Percentiles rank a stretch among this genome's conserved stretches.
Conservation (phyloP, 768 basidiomycete species). For the Naganishia vishniacii region DNA sequence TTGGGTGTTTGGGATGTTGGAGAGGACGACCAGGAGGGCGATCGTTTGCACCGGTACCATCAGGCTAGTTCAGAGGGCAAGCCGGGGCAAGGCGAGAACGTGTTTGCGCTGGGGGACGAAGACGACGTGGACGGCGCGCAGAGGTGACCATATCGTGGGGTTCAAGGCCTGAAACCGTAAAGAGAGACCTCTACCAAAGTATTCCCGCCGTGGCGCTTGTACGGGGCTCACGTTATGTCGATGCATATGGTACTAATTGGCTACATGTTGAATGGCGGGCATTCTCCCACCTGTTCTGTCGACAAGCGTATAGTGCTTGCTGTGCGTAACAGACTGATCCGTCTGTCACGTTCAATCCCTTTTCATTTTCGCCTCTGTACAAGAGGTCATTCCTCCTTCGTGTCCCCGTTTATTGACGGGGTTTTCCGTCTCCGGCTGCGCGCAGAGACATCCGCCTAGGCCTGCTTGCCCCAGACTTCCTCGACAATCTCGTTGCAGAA, state of each 20-base stretch:
- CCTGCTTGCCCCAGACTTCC: conserved; percentile 35
- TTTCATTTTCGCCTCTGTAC: too few species aligned
- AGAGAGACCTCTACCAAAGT: too few species aligned
- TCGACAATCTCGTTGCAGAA: conserved; percentile 31
- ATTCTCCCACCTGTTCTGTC: not conserved
- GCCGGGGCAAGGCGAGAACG: too few species aligned
- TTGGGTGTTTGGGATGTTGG: conserved; percentile 20
- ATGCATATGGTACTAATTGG: conserved; percentile 4
- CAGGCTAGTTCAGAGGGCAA: not conserved
- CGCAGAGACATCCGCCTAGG: not conserved
- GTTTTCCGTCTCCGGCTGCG: not conserved
- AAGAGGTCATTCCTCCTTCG: too few species aligned
- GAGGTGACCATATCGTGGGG: too few species aligned
- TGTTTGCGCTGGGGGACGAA: too few species aligned
- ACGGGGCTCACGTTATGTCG: not conserved
- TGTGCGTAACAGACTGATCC: too few species aligned
- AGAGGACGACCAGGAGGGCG: too few species aligned
- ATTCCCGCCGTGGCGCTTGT: too few species aligned
- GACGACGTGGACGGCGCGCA: too few species aligned
- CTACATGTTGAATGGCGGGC: conserved; percentile 24
- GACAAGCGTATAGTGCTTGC: conserved; percentile 4
- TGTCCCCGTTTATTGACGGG: conserved; percentile 9
- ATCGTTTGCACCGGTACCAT: not conserved
- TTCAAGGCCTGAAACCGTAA: too few species aligned
- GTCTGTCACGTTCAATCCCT: too few species aligned